Base-by-base conservation (phyloP, 352 stramenopile species). In the Phytophthora hybrid region DNA sequence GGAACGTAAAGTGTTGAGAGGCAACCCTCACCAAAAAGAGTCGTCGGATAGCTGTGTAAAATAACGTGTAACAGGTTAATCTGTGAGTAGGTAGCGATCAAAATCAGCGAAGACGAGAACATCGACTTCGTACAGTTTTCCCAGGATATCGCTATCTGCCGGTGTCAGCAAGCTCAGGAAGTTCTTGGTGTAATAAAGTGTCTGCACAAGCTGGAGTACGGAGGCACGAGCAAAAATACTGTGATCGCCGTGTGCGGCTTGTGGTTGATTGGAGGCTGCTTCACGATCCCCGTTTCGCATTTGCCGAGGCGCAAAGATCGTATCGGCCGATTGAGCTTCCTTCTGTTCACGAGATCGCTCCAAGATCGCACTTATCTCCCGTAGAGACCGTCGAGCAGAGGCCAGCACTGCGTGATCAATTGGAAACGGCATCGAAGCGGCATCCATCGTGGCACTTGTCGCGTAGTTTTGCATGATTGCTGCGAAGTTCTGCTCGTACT, bases 121-220 rank as follows among this genome's bases (percentile, higher is more conserved):
- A 41, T 41, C 67, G 10, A 44, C 11, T 61, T 39, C 78, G 59
- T 72, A 86, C 77, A 79, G 39, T 66, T 81, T 77, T 58, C 77
- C 72, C 34, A 86, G 59, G 2, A 34, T 52, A 16, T 60, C 59
- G 2, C 60, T 56, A 29, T 84, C 79, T 23, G 34, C 41, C 16
- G 61, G 23, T 6, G 75, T 57, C 18, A 86, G 23, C 51, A 65
- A 37, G 4, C 19, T 2, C 14, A 83, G 44, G 56, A 86, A 86
- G 2, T 51, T 29, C 13, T 64, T 57, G 13, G 58, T 55, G 39
- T 83, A 84, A 29, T 86, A 80, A 4, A 66, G 16, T 23, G 77
- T 86, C 19, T 86, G 79, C 19, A 86, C 62, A 8, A 86, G 62
- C 66, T 86, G 77, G 3, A 86, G 71, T 46, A 86, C 71, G 2